Conservation (phyloP, 2,329 filamentous ascomycete species). For the Ophiocordyceps camponoti-rufipedis region DNA sequence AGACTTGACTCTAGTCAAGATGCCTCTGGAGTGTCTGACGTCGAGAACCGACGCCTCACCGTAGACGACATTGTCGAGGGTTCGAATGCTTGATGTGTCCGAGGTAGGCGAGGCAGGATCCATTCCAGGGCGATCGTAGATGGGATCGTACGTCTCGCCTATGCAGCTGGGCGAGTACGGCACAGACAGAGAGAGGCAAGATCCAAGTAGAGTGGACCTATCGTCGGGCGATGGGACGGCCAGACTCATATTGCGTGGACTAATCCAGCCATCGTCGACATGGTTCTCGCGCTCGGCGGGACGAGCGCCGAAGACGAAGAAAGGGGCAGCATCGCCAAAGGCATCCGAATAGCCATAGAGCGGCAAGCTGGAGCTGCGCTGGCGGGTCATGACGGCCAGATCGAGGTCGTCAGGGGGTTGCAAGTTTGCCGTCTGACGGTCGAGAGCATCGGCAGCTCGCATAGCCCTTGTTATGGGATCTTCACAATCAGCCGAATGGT, state of each 20-base stretch:
- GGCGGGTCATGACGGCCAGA: slow-evolving; percentile 19
- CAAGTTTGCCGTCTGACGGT: slow-evolving; percentile 34
- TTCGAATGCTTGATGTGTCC: slow-evolving; percentile 14
- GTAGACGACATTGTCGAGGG: slow-evolving; percentile 18
- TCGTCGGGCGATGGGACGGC: slow-evolving; percentile 12
- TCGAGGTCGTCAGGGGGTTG: slow-evolving; percentile 31
- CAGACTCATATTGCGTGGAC: slow-evolving; percentile 6
- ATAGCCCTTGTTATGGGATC: slow-evolving; percentile 37
- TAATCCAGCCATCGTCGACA: slow-evolving; percentile 4
- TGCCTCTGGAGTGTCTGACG: slow-evolving; percentile 11
- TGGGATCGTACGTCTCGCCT: slow-evolving; percentile 13
- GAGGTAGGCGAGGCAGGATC: slow-evolving; percentile 13
- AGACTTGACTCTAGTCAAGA: slow-evolving; percentile 16
- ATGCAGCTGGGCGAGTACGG: slow-evolving; percentile 14
- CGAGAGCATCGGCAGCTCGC: slow-evolving; percentile 38
- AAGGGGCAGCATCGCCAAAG: slow-evolving; percentile 24
- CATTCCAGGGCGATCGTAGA: slow-evolving; percentile 5
- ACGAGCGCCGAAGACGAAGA: slow-evolving; percentile 26
- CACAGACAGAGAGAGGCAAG: slow-evolving; percentile 7
- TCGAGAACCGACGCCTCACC: slow-evolving; percentile 22
- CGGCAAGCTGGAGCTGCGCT: slow-evolving; percentile 31
- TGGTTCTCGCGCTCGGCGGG: slow-evolving; percentile 7
- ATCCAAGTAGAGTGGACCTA: slow-evolving; percentile 2
- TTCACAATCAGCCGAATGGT: slow-evolving; percentile 8
- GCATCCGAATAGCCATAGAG: slow-evolving; percentile 24